Conservation (phyloP, 139 green algal genomes). For the Chlamydomonas sp. region DNA sequence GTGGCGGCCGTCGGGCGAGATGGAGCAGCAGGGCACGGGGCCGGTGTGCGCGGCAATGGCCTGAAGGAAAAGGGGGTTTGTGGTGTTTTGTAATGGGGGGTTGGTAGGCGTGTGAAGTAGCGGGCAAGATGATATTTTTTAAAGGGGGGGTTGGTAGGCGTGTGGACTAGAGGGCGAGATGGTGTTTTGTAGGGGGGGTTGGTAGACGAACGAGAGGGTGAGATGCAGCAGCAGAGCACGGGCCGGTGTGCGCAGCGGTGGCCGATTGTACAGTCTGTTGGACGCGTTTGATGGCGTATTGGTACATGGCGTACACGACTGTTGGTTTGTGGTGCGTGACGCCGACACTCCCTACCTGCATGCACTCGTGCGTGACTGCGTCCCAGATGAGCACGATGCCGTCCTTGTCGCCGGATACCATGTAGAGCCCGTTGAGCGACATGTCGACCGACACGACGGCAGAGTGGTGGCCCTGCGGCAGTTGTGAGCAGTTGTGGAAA, state of each 20-base stretch:
- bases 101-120: too few species aligned
- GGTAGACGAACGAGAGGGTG: too few species aligned
- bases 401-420: conserved; percentile 28
- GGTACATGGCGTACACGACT: too few species aligned
- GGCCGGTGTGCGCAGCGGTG: too few species aligned
- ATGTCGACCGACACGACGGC: conserved; percentile 32
- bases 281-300: too few species aligned
- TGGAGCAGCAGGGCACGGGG: conserved; percentile 27
- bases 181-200: too few species aligned
- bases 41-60: conserved; percentile 26
- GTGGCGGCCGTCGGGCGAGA: conserved; percentile 29
- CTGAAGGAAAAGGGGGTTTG: too few species aligned
- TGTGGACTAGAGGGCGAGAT: too few species aligned
- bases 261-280: too few species aligned
- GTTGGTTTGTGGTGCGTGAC: too few species aligned
- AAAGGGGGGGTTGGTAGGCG: not conserved
- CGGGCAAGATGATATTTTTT: not conserved
- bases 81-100: too few species aligned
- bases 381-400: conserved; percentile 38
- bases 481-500: not conserved
- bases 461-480: conserved; percentile 25
- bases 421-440: conserved; percentile 25
- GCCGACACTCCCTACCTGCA: conserved; percentile 6
- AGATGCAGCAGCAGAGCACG: too few species aligned
- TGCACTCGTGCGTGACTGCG: not conserved